Evolutionary conservation across 306 rosid genomes (phyloP), one percentile per base, ranked within the genome.

Genomic region (Trifolium fragiferum): DNA sequence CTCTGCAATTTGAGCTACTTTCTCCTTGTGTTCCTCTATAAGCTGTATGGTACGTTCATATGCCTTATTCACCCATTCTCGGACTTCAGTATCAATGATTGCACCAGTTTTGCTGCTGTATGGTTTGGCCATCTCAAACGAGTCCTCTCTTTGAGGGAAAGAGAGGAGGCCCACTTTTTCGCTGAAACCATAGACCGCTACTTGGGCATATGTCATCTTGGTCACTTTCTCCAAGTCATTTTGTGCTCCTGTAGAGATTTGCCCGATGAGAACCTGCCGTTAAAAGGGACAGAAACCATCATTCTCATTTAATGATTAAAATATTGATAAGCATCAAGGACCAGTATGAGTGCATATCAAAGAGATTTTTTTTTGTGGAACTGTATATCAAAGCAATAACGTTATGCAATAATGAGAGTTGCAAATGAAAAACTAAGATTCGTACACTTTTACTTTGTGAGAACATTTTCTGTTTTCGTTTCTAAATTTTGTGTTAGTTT

Each of bases 221-320:
- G 98, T 94, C 74, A 94, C 98, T 78, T 91, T 94, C 80, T 94
- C 98, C 86, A 94, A 82, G 78, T 94, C 97, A 12, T 94, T 88
- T 78, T 94, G 97, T 23, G 98, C 98, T 35, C 98, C 98, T 0
- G 97, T 94, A 4, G 98, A 90, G 58, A 94, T 91, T 84, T 46
- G 88, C 58, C 98, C 98, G 12, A 91, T 58, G 53, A 94, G 76
- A 73, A 94, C 92, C 98, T 94, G 81, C 60, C 60, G 44, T 46
- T 8, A 35, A 30, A 61, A 59, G n/a, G 51, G 66, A 18, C n/a
- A 41, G 57, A 49, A 80, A 72, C 47, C 30, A 65, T 59, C 64
- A 68, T 35, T 47, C 40, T 46, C 53, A 38, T 27, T 51, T 63
- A 47, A 44, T 35, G 55, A 37, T 38, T 38, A 33, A 55, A 37